Evolutionary conservation across 208 protist genomes (phyloP).

Genomic region (Trypanosoma grayi): DNA sequence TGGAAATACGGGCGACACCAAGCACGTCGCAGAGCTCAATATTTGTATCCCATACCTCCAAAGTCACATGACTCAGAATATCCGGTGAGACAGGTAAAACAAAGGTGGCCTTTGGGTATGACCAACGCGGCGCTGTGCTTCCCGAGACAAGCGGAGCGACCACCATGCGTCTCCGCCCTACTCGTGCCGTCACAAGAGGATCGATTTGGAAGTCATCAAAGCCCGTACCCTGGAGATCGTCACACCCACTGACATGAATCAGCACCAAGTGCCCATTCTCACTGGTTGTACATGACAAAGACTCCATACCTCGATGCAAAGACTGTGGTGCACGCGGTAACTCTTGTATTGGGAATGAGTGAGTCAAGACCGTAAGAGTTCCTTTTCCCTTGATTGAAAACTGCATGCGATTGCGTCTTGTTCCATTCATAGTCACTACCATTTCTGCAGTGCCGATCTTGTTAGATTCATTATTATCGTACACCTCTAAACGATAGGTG

Average conservation of each 20-base stretch:
- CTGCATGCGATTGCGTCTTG: constrained; percentile 43
- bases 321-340: constrained; percentile 28
- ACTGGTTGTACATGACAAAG: background rate
- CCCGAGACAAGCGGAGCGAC: constrained; percentile 44
- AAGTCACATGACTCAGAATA: constrained; percentile 29
- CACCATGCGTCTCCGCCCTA: constrained; percentile 37
- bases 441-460: constrained; percentile 51
- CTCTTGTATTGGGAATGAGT: constrained; percentile 34
- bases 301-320: constrained; percentile 14
- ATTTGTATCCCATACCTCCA: constrained; percentile 72
- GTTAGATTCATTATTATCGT: constrained; percentile 65
- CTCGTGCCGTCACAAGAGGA: constrained; percentile 40
- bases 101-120: constrained; percentile 35
- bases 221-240: constrained; percentile 43
- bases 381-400: constrained; percentile 23
- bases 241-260: constrained; percentile 55
- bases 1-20: constrained; percentile 53
- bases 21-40: constrained; percentile 70
- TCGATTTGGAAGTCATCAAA: constrained; percentile 57
- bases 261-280: constrained; percentile 39
- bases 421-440: constrained; percentile 45
- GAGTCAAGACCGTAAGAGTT: constrained; percentile 23
- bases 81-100: constrained; percentile 48
- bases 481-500: constrained; percentile 69
- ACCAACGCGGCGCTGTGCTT: constrained; percentile 49